Evolutionary conservation across 148 eudicot species (phyloP).

Genomic region (Agrostemma githago): DNA sequence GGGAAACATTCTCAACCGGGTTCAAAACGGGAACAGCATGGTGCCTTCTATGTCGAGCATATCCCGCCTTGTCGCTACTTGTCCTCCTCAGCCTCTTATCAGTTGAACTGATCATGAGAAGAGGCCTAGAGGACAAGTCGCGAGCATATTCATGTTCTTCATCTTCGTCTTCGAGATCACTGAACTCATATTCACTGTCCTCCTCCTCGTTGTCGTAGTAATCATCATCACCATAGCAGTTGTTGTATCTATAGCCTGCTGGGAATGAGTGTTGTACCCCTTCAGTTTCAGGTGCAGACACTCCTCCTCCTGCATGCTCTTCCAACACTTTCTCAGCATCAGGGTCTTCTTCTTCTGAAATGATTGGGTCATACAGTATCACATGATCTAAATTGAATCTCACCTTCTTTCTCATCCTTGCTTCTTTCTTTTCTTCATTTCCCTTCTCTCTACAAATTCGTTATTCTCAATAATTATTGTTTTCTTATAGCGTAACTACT

Average conservation of each 20-base stretch:
- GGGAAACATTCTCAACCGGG: slow-evolving; percentile 63
- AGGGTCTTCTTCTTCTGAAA: slow-evolving; percentile 19
- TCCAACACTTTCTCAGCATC: slow-evolving; percentile 10
- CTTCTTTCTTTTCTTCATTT: slow-evolving; percentile 32
- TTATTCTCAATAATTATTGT: neutral
- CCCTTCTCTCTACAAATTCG: slow-evolving; percentile 16
- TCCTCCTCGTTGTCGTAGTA: slow-evolving; percentile 14
- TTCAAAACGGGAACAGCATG: slow-evolving; percentile 52
- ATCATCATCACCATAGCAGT: slow-evolving; percentile 24
- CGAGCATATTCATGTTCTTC: slow-evolving; percentile 2
- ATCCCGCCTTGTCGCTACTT: neutral
- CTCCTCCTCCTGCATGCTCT: neutral
- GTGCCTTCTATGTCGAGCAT: slow-evolving; percentile 31
- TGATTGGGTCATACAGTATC: slow-evolving; percentile 52
- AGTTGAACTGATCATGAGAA: slow-evolving; percentile 1
- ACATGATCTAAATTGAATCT: slow-evolving; percentile 57
- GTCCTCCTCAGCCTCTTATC: slow-evolving; percentile 16
- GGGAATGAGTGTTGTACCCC: slow-evolving; percentile 1
- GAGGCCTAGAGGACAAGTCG: slow-evolving; percentile 17
- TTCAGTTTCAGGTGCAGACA: neutral
- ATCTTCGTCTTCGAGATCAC: slow-evolving; percentile 24
- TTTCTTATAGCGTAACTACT: no score
- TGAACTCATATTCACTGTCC: slow-evolving; percentile 14
- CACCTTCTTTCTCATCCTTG: slow-evolving; percentile 53
- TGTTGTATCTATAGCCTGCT: slow-evolving; percentile 27